Percentiles rank a stretch among this genome's conserved stretches.
These are phyloP conservation scores for Serendipita sp. DNA, from an alignment of 768 basidiomycete genomes.

Conservation along the genomic window DNA sequence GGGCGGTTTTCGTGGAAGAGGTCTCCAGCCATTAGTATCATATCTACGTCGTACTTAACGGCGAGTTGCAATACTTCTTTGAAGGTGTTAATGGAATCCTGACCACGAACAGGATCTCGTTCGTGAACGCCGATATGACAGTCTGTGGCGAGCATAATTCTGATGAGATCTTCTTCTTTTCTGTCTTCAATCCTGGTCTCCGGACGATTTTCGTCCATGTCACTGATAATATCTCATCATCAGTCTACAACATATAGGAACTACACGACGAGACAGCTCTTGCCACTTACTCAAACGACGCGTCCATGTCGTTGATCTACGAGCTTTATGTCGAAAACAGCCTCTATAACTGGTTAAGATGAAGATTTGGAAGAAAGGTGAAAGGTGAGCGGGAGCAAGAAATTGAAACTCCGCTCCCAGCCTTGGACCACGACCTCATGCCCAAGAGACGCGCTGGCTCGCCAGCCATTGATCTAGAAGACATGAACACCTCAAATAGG, in stretches of 20 bases:
- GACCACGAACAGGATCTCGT: constrained; percentile 83
- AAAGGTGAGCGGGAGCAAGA: not conserved
- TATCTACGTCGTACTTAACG: constrained; percentile 82
- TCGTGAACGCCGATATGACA: constrained; percentile 94
- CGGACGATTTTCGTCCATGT: constrained; percentile 2
- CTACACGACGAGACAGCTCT: too few relatives aligned
- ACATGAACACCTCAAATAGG: not conserved
- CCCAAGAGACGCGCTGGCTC: constrained; percentile 2
- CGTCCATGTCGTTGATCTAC: not conserved
- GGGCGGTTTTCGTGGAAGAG: constrained; percentile 97
- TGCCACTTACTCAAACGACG: too few relatives aligned
- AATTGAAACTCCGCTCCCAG: not conserved
- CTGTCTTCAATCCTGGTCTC: not conserved
- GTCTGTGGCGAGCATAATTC: constrained; percentile 84
- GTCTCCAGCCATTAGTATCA: constrained; percentile 88
- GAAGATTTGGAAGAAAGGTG: not conserved
- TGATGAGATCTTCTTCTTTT: constrained; percentile 37
- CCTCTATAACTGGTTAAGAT: not conserved
- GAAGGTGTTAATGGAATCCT: constrained; percentile 93
- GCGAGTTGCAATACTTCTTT: constrained; percentile 85
- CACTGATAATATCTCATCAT: not conserved
- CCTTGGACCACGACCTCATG: not conserved
- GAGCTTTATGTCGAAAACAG: not conserved
- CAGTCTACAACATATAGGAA: not conserved
- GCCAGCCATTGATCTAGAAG: not conserved